phyloP scores from a whole-genome alignment of 2,329 filamentous ascomycete genomes.

The Colletotrichum sp. region DNA sequence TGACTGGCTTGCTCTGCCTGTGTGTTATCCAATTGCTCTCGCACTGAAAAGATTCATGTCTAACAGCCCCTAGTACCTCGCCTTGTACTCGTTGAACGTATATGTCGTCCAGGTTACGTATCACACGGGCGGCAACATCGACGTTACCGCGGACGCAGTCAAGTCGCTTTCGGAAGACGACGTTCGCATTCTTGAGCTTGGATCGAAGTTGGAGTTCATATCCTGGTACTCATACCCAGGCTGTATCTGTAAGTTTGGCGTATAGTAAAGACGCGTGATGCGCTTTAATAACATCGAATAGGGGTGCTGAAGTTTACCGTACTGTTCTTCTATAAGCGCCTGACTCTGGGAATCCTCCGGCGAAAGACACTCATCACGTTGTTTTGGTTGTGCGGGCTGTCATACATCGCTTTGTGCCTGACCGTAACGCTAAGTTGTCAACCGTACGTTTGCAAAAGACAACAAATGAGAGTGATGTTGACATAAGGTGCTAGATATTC shows the following conservation, averaged over 20 bases:
- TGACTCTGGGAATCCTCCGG: constrained; percentile 22
- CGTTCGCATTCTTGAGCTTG: constrained; percentile 23
- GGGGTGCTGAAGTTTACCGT: constrained; percentile 31
- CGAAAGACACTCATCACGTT: constrained; percentile 23
- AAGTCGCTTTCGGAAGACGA: constrained; percentile 24
- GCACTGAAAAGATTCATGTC: accelerated
- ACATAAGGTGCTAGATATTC: not conserved
- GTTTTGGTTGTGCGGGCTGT: constrained; percentile 24
- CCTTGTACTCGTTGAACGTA: constrained; percentile 26
- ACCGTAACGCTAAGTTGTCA: constrained; percentile 21
- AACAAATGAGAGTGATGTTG: not conserved
- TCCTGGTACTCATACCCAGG: constrained; percentile 31
- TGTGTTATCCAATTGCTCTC: not conserved
- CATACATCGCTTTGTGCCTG: constrained; percentile 21
- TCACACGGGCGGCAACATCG: constrained; percentile 26
- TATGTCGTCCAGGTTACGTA: constrained; percentile 28
- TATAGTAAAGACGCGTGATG: accelerated
- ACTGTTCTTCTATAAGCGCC: constrained; percentile 30
- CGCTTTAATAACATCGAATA: not conserved
- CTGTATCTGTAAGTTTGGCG: constrained; percentile 26
- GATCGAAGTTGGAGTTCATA: constrained; percentile 27
- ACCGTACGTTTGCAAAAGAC: not conserved
- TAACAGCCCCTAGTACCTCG: constrained; percentile 22
- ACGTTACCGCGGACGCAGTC: constrained; percentile 23
- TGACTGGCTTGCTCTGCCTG: constrained; percentile 23